Base-by-base conservation (phyloP, 202 grass and related monocot genomes). In the Setaria italica region DNA sequence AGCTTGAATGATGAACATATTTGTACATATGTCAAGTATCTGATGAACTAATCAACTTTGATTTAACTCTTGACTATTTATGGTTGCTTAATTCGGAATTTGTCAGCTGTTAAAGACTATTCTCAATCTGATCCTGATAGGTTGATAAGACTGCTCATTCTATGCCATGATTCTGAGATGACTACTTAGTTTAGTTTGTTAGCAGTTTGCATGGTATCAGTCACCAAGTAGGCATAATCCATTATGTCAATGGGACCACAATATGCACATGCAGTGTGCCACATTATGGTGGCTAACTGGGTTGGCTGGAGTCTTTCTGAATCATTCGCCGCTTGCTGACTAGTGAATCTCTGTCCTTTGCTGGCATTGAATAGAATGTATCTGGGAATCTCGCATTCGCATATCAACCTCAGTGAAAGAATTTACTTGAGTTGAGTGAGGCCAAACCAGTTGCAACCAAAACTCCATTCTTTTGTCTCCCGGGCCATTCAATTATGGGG, bases 401-500 rank as follows among this genome's bases (percentile, higher is more conserved):
- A 62, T 85, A 91, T 85, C 56, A 59, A 88, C 72, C 81, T 88
- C 30, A 53, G 78, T 91, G 81, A 88, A 85, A 85, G 90, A 88
- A 91, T 91, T 88, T 91, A 85, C 90, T 88, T 88, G 49, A n/a
- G 72, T 83, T 78, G 86, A 91, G 78, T 88, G 72, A 82, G 82
- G 82, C 82, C 90, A 91, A 91, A 65, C 42, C 90, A 91, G 58
- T 88, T 87, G 88, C 88, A 85, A 87, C 88, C 84, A 92, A 87
- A 90, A 78, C 48, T 90, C 86, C 88, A 81, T 87, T 90, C 90
- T 87, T 88, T 84, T 92, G 85, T 87, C 70, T 79, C 83, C 86
- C 88, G 90, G 93, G 90, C 93, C 88, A 92, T 91, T 89, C 89
- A 79, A 89, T 88, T 72, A 91, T 88, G 58, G 46, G 82, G 45